phyloP scores from a whole-genome alignment of 2,329 filamentous ascomycete genomes.

The Sporothrix globosa region DNA sequence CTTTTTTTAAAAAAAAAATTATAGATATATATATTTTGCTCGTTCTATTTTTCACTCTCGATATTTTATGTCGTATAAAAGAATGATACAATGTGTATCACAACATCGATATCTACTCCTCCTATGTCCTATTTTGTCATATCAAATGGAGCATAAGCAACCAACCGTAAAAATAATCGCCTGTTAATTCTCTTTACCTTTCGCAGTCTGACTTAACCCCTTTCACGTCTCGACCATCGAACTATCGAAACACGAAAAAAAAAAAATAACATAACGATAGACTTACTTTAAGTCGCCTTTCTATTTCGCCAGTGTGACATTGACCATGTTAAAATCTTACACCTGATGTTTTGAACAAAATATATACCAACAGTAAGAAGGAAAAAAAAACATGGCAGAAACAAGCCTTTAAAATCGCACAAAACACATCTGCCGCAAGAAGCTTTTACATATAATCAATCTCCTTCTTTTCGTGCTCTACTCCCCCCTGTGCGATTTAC shows the following conservation, averaged over 20 bases:
- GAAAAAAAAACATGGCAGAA: background rate
- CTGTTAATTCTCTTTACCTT: background rate
- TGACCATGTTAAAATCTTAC: background rate
- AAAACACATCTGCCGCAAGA: background rate
- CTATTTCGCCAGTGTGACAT: background rate
- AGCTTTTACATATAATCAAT: background rate
- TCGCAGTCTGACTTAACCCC: too few species aligned
- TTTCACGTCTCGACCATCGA: background rate
- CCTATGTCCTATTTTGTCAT: background rate
- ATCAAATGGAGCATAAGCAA: too few species aligned
- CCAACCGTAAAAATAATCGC: background rate
- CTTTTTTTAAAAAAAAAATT: too few species aligned
- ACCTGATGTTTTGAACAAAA: background rate
- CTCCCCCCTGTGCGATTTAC: background rate
- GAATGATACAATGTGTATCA: background rate
- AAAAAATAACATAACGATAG: background rate
- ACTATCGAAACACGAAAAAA: background rate
- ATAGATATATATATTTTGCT: too few species aligned
- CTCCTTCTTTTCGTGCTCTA: background rate
- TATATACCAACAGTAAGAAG: constrained; percentile 19
- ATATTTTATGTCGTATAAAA: background rate
- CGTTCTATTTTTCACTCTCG: background rate
- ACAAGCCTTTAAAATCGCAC: constrained; percentile 1
- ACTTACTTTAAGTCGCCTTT: background rate
- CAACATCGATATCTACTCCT: background rate